These are phyloP conservation scores for Apiospora sp. DNA, from an alignment of 2,329 filamentous ascomycete species.

Conservation along the genomic window DNA sequence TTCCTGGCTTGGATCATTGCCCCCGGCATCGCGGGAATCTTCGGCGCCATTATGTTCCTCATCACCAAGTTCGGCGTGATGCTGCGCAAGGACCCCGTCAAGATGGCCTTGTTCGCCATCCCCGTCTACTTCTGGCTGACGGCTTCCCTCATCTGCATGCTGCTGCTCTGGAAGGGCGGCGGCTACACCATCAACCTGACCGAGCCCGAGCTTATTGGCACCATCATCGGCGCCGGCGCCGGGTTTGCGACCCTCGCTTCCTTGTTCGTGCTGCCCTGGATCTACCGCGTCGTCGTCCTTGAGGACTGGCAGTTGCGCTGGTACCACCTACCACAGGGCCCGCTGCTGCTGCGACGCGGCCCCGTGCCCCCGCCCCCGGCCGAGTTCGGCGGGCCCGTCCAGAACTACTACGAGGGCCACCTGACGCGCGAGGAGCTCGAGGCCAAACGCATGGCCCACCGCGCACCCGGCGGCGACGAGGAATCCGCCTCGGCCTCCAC, in stretches of 20 bases:
- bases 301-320: conserved; percentile 67
- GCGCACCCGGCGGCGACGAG: conserved; percentile 34
- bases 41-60: conserved; percentile 62
- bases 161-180: conserved; percentile 66
- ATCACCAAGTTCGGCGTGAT: conserved; percentile 66
- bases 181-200: conserved; percentile 56
- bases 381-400: conserved; percentile 50
- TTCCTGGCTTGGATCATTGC: conserved; percentile 69
- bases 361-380: conserved; percentile 52
- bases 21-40: conserved; percentile 60
- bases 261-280: conserved; percentile 65
- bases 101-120: conserved; percentile 59
- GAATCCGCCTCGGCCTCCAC: conserved; percentile 30
- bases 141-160: conserved; percentile 62
- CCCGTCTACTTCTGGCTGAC: conserved; percentile 67
- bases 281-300: conserved; percentile 65
- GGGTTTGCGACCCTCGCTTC: conserved; percentile 57
- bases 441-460: conserved; percentile 44
- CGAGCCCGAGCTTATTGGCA: conserved; percentile 57
- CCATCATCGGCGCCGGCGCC: conserved; percentile 61
- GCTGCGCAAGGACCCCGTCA: conserved; percentile 59
- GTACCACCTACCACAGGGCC: conserved; percentile 62
- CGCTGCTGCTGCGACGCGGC: conserved; percentile 57
- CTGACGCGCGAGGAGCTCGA: conserved; percentile 62
- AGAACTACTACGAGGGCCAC: conserved; percentile 65